Evolutionary conservation across 306 rosid species (phyloP), one percentile per base, ranked within the genome.

Genomic region (Dryas octopetala): DNA sequence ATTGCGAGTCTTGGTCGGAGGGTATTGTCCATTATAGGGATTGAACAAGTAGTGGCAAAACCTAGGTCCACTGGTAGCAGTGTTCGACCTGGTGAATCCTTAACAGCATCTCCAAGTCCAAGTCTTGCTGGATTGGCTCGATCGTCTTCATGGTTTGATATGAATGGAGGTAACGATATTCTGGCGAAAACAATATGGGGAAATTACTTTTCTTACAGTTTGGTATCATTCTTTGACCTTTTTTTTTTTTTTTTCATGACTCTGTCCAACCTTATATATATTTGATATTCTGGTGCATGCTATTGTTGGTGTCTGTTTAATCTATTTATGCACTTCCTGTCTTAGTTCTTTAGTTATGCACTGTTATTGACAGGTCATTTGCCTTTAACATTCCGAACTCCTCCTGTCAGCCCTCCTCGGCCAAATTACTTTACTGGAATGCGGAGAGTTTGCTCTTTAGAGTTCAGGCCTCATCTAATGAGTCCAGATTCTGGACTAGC

Each of bases 321-420:
- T 58, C 47, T 47, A 8, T 9, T 4, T 23, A 1, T 60, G 58
- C 47, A 47, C 12, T 38, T 60, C 38, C 9, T 44, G 44, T 81
- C 51, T 28, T 66, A 57, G 52, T 49, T 32, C 3, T 60, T 51
- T 77, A 16, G 38, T 47, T 55, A 8, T 46, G 9, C 40, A 47
- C 69, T 82, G 58, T 82, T 78, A 45, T 69, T 79, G 62, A 75
- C 87, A 96, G 98, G 98, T 81, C 98, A 85, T 73, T 77, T 88
- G 81, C 91, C 99, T 57, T 83, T 91, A 62, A 85, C 95, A 69
- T 95, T 92, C 77, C 96, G 97, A 85, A 96, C 99, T 72, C 98
- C 99, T 76, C 99, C 98, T 62, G 99, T 96, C 73, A 96, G 99
- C 76, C 99, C 99, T 85, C 98, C 99, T 73, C 89, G 96, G 72